Evolutionary conservation across 257 asterid genomes (phyloP), one percentile per base, ranked within the genome.

Genomic region (Solanum okadae): DNA sequence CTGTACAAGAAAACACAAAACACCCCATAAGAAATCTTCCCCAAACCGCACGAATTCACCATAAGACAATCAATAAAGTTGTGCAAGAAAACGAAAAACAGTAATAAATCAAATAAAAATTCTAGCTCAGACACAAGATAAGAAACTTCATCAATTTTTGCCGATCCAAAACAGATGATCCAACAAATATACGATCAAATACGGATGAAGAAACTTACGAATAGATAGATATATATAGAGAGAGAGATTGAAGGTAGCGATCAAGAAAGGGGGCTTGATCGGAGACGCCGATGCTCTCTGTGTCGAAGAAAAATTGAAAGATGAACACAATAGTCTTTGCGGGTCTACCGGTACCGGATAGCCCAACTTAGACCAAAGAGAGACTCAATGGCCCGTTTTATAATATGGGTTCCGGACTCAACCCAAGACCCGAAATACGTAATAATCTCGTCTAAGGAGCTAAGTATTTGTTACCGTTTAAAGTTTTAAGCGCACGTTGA

Each of bases 211-310:
- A 29, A 15, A 82, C 70, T 82, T 82, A 82, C 86, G 31, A 29
- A 79, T 79, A 79, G 86, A 92, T 38, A 71, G 31, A 85, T 25
- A 61, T 4, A 23, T 37, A 46, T 44, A 77, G 87, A 27, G 15
- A 13, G 67, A 70, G 67, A 49, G 67, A 31, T 84, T 49, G 67
- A 61, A 44, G 34, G 78, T 33, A 31, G 68, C 56, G 72, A 70
- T 37, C 23, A 86, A 52, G 82, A 73, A 86, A 70, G 33, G 88
- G 72, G 84, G 84, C 35, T 86, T 86, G 84, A 86, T 86, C 84
- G 84, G 89, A 46, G 86, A 33, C 38, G 76, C 87, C 88, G 88
- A 92, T 87, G 87, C 71, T 87, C 10, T 81, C 33, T 68, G 20
- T 46, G 42, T 49, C 85, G 35, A 67, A 68, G 27, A 49, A 38